Evolutionary conservation across 169 alveolate genomes (phyloP).

Genomic region (Cyclospora cayetanensis): DNA sequence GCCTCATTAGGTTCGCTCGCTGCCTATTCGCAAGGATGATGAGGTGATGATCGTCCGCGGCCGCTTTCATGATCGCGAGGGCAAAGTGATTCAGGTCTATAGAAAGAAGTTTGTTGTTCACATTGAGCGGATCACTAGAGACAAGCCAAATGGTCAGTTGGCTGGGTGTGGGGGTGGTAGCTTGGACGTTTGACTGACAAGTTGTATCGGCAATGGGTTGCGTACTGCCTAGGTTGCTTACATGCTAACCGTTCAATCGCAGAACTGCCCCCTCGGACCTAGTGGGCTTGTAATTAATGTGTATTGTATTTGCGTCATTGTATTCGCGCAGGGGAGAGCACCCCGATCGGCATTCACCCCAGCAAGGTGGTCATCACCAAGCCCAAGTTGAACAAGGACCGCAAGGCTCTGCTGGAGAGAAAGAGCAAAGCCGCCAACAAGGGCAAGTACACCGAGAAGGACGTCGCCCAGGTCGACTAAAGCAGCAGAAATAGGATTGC

Average conservation of each 20-base stretch:
- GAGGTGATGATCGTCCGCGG: slow-evolving; percentile 98
- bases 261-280: too few relatives aligned
- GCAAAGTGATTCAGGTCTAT: slow-evolving; percentile 97
- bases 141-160: slow-evolving; percentile 91
- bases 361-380: slow-evolving; percentile 96
- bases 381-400: slow-evolving; percentile 88
- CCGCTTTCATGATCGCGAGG: slow-evolving; percentile 95
- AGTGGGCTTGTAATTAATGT: too few relatives aligned
- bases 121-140: slow-evolving; percentile 96
- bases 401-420: slow-evolving; percentile 78
- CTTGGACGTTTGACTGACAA: too few relatives aligned
- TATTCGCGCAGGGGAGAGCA: slow-evolving; percentile 84
- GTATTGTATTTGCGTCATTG: too few relatives aligned
- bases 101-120: slow-evolving; percentile 97
- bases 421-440: slow-evolving; percentile 67
- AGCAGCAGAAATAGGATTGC: too few relatives aligned
- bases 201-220: not conserved
- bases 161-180: not conserved
- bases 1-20: slow-evolving; percentile 87
- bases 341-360: slow-evolving; percentile 96
- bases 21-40: slow-evolving; percentile 99
- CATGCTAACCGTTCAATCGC: too few relatives aligned
- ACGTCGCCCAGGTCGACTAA: slow-evolving; percentile 57
- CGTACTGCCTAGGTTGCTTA: not conserved
- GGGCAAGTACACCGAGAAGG: slow-evolving; percentile 75